These are phyloP conservation scores for Novymonas esmeraldas DNA, from an alignment of 208 protist genomes.

Conservation along the genomic window DNA sequence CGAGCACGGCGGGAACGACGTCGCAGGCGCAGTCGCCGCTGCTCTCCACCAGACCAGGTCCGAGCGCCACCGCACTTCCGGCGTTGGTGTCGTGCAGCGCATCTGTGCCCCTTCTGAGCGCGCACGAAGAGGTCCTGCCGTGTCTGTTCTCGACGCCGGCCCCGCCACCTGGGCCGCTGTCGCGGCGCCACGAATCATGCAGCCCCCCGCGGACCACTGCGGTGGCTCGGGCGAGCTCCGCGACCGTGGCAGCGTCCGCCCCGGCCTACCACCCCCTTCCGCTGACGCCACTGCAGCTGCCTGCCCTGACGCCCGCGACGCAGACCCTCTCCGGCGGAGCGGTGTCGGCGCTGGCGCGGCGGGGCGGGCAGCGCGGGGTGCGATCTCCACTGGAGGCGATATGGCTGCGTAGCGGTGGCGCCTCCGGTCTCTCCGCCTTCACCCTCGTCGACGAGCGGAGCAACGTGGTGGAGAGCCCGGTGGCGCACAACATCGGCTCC, in stretches of 20 bases:
- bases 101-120: background rate
- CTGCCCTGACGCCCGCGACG: background rate
- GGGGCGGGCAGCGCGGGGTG: background rate
- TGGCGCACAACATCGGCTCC: background rate
- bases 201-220: background rate
- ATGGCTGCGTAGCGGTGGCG: background rate
- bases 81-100: background rate
- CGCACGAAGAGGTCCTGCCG: slow-evolving; percentile 2
- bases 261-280: background rate
- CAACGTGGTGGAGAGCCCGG: background rate
- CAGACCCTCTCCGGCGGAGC: background rate
- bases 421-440: background rate
- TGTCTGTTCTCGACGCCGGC: background rate
- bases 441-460: background rate
- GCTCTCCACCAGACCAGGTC: background rate
- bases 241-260: background rate
- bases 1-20: background rate
- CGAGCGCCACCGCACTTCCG: background rate
- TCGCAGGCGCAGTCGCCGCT: background rate
- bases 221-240: background rate
- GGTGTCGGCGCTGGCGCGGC: background rate
- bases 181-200: background rate
- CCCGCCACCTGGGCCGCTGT: background rate
- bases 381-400: slow-evolving; percentile 3
- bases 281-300: background rate